Percentiles rank a stretch among this genome's conserved stretches.
These are phyloP conservation scores for Crithidia fasciculata DNA, from an alignment of 208 protist species.

Conservation along the genomic window DNA sequence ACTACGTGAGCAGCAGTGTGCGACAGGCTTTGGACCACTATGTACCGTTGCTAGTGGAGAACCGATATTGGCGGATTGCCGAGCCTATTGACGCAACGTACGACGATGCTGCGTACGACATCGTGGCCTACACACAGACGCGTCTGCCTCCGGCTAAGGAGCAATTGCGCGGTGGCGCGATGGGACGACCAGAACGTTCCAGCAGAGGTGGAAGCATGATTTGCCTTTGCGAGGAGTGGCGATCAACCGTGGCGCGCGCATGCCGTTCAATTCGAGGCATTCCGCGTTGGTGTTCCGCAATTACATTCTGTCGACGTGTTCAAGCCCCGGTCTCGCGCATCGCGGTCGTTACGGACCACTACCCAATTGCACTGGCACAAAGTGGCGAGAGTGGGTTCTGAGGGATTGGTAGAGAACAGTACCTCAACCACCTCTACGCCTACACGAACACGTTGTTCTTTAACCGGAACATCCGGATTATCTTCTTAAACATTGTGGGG, in stretches of 20 bases:
- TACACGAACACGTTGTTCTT: background rate
- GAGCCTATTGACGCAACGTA: background rate
- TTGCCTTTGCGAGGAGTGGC: background rate
- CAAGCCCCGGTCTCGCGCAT: background rate
- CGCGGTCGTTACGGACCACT: background rate
- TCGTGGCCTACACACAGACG: background rate
- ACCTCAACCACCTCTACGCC: background rate
- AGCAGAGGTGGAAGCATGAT: background rate
- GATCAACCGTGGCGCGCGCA: background rate
- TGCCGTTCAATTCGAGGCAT: background rate
- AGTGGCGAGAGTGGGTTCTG: background rate
- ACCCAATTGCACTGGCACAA: background rate
- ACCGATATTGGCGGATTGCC: background rate
- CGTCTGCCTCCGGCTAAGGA: background rate
- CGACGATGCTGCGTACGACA: slow-evolving; percentile 4
- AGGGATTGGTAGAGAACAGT: background rate
- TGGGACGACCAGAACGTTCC: background rate
- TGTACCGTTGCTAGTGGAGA: background rate
- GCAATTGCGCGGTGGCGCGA: background rate
- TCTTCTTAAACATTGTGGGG: background rate
- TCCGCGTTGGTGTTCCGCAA: background rate
- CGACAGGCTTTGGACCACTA: background rate
- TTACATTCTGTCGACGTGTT: background rate
- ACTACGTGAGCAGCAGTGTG: background rate
- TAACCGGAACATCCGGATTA: background rate